A percentile compares a stretch with the other conserved stretches of the same genome.
These are phyloP conservation scores for Xanthoconium purpureum DNA, from an alignment of 768 basidiomycete species.

Conservation along the genomic window DNA sequence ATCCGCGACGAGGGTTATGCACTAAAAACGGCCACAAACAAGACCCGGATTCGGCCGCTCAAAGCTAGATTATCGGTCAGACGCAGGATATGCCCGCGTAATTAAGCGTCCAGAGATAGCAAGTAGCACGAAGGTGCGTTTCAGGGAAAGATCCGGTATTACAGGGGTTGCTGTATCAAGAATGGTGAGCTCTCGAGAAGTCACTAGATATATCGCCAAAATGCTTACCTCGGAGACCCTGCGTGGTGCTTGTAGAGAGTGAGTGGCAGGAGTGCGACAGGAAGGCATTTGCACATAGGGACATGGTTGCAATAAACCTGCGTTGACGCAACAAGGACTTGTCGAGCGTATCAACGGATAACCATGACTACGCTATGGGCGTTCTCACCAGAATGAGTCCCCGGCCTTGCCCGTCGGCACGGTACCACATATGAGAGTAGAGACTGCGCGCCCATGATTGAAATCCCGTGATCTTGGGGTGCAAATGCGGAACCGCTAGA, in stretches of 20 bases:
- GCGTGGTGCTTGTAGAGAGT: neutral
- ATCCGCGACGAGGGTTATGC: too few relatives aligned
- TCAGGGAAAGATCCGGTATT: conserved; percentile 18
- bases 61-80: conserved; percentile 2
- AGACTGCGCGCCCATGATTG: too few relatives aligned
- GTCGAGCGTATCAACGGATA: conserved; percentile 11
- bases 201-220: neutral
- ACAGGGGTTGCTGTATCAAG: conserved; percentile 1
- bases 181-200: neutral
- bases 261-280: neutral
- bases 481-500: neutral
- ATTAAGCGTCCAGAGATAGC: conserved; percentile 6
- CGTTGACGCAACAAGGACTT: neutral
- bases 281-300: neutral
- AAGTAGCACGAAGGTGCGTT: conserved; percentile 7
- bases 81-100: neutral
- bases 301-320: conserved; percentile 3
- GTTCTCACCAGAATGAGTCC: neutral
- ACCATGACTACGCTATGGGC: conserved; percentile 15
- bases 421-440: neutral
- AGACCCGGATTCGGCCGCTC: neutral
- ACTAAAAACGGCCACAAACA: too few relatives aligned
- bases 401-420: neutral
- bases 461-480: too few relatives aligned
- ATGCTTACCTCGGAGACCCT: neutral